Evolutionary conservation across 306 rosid genomes (phyloP).

Genomic region (Castanospermum australe): DNA sequence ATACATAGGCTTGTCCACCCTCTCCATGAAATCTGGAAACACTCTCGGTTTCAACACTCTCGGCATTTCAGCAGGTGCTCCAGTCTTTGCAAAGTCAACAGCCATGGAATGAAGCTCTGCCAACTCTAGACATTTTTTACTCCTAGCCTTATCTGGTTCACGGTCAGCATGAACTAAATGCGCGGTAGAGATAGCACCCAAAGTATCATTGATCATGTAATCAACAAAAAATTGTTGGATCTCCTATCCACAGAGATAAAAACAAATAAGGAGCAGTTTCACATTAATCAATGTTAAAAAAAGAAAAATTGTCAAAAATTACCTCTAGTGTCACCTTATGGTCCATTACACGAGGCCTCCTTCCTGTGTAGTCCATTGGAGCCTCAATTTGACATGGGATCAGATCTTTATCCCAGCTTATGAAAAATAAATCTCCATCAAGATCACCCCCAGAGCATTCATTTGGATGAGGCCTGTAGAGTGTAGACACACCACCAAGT

Average conservation of each 20-base stretch:
- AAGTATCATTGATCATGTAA: slow-evolving; percentile 88
- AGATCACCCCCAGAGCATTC: slow-evolving; percentile 99
- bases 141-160: slow-evolving; percentile 68
- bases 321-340: slow-evolving; percentile 87
- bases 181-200: slow-evolving; percentile 95
- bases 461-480: slow-evolving; percentile 92
- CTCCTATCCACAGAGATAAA: slow-evolving; percentile 54
- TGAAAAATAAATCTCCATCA: slow-evolving; percentile 88
- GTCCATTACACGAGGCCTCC: slow-evolving; percentile 86
- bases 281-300: neutral
- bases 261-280: slow-evolving; percentile 22
- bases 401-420: slow-evolving; percentile 80
- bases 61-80: slow-evolving; percentile 96
- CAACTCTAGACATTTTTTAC: slow-evolving; percentile 72
- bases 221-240: slow-evolving; percentile 86
- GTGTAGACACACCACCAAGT: slow-evolving; percentile 42
- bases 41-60: slow-evolving; percentile 66
- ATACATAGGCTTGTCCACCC: slow-evolving; percentile 74
- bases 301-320: neutral
- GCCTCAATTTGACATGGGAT: slow-evolving; percentile 59
- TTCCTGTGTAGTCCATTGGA: slow-evolving; percentile 84
- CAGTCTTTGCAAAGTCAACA: slow-evolving; percentile 95
- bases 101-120: slow-evolving; percentile 94
- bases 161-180: slow-evolving; percentile 88
- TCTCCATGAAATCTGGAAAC: slow-evolving; percentile 93